Base-by-base conservation (phyloP, 1,284 basidiomycete genomes). In the Uromyces viciae-fabae region DNA sequence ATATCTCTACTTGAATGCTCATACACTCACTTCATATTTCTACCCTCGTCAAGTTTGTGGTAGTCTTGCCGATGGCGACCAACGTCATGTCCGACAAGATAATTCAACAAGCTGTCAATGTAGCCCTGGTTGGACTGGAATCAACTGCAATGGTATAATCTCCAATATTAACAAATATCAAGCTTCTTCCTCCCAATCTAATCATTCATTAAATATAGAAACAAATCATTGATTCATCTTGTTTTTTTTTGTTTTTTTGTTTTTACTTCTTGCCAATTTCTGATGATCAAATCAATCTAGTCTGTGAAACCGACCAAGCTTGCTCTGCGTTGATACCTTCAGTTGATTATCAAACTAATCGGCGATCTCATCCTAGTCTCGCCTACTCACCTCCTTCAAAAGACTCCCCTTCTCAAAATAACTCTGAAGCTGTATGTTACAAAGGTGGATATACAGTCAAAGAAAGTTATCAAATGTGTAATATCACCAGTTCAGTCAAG, bases 91-190 rank as follows among this genome's bases (percentile, higher is more conserved):
- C 33, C 89, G 95, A 80, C 91, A 92, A 68, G 90, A 91, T 14
- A 92, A 91, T 1, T 88, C 91, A 82, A 87, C 90, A 9, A 80
- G 69, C 43, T 98, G 96, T 86, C 88, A 94, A 43, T 99, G 96
- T 85, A 93, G 92, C 83, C 92, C 94, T 0, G 95, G 95, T 0
- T 99, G 95, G 95, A 90, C 89, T 68, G 95, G 96, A 17, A 92
- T 98, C 83, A 98, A 98, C 85, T 98, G 95, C 87, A 97, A 98
- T 86, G 94, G 94, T 94, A 81, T n/a, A n/a, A n/a, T n/a, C n/a
- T n/a, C n/a, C n/a, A n/a, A n/a, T n/a, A n/a, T n/a, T 82, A 90
- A 68, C 33, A 58, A 25, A 46, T 4, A 68, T 52, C 22, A 22
- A 38, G n/a, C 72, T 60, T 71, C 25, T n/a, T n/a, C n/a, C n/a